Percentiles rank a stretch among this genome's conserved stretches.
Conservation (phyloP, 75 land plant species). For the Sequoia sempervirens region DNA sequence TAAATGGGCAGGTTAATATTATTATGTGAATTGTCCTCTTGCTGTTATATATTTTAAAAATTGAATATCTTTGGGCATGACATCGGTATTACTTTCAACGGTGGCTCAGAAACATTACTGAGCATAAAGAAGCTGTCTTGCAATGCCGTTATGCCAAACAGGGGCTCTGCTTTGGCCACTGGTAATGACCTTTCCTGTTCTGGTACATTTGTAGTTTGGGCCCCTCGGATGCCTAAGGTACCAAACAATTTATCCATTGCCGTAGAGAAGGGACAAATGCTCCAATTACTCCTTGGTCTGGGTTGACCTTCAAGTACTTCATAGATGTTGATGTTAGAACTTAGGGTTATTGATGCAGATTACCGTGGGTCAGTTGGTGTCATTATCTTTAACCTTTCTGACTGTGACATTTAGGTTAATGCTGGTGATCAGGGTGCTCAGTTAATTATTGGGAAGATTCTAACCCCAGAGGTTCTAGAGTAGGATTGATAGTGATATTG, state of each 20-base stretch:
- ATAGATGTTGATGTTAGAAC: constrained; percentile 97
- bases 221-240: too few relatives aligned
- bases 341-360: constrained; percentile 91
- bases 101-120: constrained; percentile 16
- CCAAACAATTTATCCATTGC: too few relatives aligned
- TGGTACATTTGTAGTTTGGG: too few relatives aligned
- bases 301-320: constrained; percentile 87
- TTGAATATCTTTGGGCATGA: too few relatives aligned
- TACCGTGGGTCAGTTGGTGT: constrained; percentile 89
- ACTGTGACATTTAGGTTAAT: constrained; percentile 74
- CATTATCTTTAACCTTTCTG: constrained; percentile 84
- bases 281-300: constrained; percentile 85
- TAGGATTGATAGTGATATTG: too few relatives aligned
- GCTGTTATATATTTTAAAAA: too few relatives aligned
- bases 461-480: constrained; percentile 74
- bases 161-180: constrained; percentile 76
- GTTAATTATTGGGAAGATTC: constrained; percentile 71
- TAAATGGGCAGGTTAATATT: too few relatives aligned
- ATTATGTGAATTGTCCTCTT: too few relatives aligned
- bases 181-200: constrained; percentile 99
- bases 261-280: too few relatives aligned
- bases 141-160: too few relatives aligned
- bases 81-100: too few relatives aligned
- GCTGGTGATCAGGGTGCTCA: constrained; percentile 88
- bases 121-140: constrained; percentile 81